Percentiles rank a stretch among this genome's conserved stretches.
phyloP scores from a whole-genome alignment of 2,329 filamentous ascomycete species.

The Xylariales sp. region DNA sequence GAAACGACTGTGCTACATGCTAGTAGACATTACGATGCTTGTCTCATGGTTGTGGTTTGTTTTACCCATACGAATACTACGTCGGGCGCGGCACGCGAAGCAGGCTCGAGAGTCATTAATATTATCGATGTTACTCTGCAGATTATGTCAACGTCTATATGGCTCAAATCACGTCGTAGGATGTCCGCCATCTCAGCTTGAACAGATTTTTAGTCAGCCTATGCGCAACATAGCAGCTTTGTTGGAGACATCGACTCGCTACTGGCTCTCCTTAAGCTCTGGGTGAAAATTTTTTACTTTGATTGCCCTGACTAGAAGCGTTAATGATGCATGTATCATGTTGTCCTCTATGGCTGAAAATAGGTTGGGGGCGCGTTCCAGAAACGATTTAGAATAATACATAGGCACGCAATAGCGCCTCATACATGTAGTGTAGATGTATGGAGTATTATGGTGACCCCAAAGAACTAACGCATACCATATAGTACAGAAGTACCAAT shows the following conservation, averaged over 20 bases:
- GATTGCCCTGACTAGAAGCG: neutral
- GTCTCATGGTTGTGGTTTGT: neutral
- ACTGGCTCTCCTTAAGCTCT: constrained; percentile 7
- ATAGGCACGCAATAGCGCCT: constrained; percentile 1
- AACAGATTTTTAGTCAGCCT: constrained; percentile 16
- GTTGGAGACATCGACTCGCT: neutral
- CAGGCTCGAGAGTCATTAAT: neutral
- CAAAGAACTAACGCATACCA: constrained; percentile 1
- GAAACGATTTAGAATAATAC: constrained; percentile 17
- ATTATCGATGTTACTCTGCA: constrained; percentile 16
- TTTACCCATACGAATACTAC: constrained; percentile 29
- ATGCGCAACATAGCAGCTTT: neutral
- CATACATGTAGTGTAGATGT: neutral
- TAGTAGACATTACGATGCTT: constrained; percentile 2
- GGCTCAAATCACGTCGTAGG: neutral
- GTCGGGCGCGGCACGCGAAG: constrained; percentile 24
- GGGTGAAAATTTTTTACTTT: neutral
- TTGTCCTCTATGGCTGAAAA: constrained; percentile 27
- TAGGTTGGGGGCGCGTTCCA: constrained; percentile 34
- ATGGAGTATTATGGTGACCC: constrained; percentile 1
- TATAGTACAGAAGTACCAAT: constrained; percentile 5
- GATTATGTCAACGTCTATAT: constrained; percentile 1
- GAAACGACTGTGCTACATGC: constrained; percentile 1
- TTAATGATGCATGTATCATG: constrained; percentile 14
- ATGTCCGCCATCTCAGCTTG: constrained; percentile 11